Evolutionary conservation across 169 alveolate species (phyloP).

Genomic region (Fabrea salina): DNA sequence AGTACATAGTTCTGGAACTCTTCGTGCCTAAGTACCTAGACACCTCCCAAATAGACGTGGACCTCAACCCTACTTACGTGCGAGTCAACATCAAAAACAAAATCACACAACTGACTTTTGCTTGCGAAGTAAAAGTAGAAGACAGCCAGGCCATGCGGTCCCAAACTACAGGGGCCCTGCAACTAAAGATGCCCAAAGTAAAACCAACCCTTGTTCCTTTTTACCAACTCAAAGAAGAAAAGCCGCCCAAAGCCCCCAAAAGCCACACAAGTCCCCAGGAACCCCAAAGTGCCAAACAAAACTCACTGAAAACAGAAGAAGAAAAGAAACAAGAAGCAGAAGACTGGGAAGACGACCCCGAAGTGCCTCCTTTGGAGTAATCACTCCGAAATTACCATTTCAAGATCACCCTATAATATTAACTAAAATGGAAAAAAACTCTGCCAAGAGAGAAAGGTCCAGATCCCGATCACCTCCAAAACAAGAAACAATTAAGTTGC

Average conservation of each 20-base stretch:
- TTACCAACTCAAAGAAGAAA: conserved; percentile 5
- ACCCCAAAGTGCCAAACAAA: not conserved
- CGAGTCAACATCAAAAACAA: conserved; percentile 82
- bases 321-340: not conserved
- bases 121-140: conserved; percentile 65
- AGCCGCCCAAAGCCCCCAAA: no score
- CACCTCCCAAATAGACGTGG: conserved; percentile 75
- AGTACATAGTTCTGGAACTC: conserved; percentile 66
- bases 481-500: not conserved
- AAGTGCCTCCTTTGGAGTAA: conserved; percentile 33
- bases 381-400: not conserved
- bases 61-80: conserved; percentile 81
- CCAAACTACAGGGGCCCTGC: conserved; percentile 66
- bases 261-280: not conserved
- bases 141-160: conserved; percentile 66
- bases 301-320: not conserved
- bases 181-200: conserved; percentile 64
- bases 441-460: no score
- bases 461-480: not conserved
- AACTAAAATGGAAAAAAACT: not conserved
- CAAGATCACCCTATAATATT: not conserved
- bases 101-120: conserved; percentile 76
- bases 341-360: conserved; percentile 33
- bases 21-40: conserved; percentile 81
- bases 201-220: conserved; percentile 22